phyloP scores from a whole-genome alignment of 768 basidiomycete genomes.

The Trametes sanguinea region DNA sequence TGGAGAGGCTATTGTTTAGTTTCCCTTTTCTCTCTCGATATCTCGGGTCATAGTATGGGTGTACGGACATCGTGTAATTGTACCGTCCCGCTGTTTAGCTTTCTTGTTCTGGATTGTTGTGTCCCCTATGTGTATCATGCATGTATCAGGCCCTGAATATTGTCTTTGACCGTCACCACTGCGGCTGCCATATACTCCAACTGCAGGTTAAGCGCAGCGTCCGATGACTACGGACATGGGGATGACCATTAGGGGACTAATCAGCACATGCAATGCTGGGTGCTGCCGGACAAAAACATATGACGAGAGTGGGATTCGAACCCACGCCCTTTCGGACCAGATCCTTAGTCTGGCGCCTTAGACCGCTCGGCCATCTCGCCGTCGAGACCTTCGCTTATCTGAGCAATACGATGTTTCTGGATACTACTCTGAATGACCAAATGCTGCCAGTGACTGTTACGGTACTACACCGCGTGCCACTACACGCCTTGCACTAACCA shows the following conservation, averaged over 20 bases:
- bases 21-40: neutral
- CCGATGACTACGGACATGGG: too few species aligned
- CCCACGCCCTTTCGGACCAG: conserved; percentile 48
- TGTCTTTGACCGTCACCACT: neutral
- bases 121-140: conserved; percentile 23
- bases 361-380: conserved; percentile 84
- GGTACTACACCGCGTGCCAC: too few species aligned
- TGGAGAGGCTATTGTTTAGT: conserved; percentile 48
- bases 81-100: conserved; percentile 22
- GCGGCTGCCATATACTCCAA: too few species aligned
- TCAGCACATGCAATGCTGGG: neutral
- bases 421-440: too few species aligned
- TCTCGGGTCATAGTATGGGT: conserved; percentile 4
- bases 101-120: conserved; percentile 16
- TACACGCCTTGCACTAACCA: too few species aligned
- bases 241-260: too few species aligned
- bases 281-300: neutral
- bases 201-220: too few species aligned
- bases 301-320: conserved; percentile 17
- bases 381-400: too few species aligned
- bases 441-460: too few species aligned
- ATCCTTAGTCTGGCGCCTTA: conserved; percentile 75
- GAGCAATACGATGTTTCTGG: too few species aligned
- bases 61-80: conserved; percentile 18
- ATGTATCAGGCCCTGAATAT: conserved; percentile 7